Evolutionary conservation across 1,139 yeast genomes (phyloP).

Genomic region (Pichia sp.): DNA sequence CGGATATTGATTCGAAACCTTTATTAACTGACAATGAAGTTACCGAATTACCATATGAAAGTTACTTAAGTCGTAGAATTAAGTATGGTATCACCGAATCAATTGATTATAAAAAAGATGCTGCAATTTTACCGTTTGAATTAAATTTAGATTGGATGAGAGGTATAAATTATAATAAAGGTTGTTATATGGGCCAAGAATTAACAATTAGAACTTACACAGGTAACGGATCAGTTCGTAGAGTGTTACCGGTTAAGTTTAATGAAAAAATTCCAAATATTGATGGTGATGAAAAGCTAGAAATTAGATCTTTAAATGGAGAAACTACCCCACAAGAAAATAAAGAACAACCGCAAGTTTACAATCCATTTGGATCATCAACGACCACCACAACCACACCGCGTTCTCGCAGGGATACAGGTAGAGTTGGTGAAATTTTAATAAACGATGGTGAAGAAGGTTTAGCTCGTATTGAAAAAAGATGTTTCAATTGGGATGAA

Average conservation of each 20-base stretch:
- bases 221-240: slow-evolving; percentile 73
- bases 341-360: background rate
- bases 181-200: slow-evolving; percentile 96
- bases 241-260: slow-evolving; percentile 70
- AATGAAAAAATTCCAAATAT: slow-evolving; percentile 18
- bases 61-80: slow-evolving; percentile 6
- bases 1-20: slow-evolving; percentile 27
- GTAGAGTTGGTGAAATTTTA: slow-evolving; percentile 52
- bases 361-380: slow-evolving; percentile 7
- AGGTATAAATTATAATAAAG: slow-evolving; percentile 82
- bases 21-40: slow-evolving; percentile 1
- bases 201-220: slow-evolving; percentile 83
- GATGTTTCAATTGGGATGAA: slow-evolving; percentile 44
- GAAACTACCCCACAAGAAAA: background rate
- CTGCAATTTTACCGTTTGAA: slow-evolving; percentile 70
- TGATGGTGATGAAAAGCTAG: slow-evolving; percentile 16
- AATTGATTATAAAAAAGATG: slow-evolving; percentile 25
- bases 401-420: slow-evolving; percentile 30
- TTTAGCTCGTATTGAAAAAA: slow-evolving; percentile 35
- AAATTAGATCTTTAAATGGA: slow-evolving; percentile 9
- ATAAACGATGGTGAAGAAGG: slow-evolving; percentile 57
- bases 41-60: slow-evolving; percentile 15
- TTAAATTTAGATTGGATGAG: slow-evolving; percentile 74
- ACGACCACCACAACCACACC: slow-evolving; percentile 25
- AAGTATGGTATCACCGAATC: slow-evolving; percentile 33